phyloP scores from a whole-genome alignment of 2,329 filamentous ascomycete species.

The Pezicula radicicola region DNA sequence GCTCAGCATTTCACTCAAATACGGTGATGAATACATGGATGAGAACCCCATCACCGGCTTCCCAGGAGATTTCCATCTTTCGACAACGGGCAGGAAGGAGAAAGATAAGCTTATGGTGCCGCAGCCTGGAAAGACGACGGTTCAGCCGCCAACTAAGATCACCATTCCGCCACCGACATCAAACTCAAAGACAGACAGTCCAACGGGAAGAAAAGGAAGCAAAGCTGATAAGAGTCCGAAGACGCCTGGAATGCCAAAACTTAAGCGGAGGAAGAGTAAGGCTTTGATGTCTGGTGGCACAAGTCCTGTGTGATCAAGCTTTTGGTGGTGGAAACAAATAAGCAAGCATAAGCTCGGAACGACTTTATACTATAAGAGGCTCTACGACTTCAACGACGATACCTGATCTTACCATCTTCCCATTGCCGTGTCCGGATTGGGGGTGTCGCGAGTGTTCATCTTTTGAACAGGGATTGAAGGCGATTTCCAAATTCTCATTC shows the following conservation, averaged over 20 bases:
- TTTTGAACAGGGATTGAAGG: too few species aligned
- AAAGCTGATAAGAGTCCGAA: slow-evolving; percentile 28
- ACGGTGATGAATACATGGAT: slow-evolving; percentile 64
- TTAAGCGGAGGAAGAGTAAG: slow-evolving; percentile 36
- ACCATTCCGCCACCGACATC: slow-evolving; percentile 13
- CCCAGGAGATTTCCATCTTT: slow-evolving; percentile 63
- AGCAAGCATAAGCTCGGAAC: too few species aligned
- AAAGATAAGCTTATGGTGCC: slow-evolving; percentile 22
- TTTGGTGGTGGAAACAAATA: too few species aligned
- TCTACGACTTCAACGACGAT: too few species aligned
- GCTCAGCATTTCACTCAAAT: slow-evolving; percentile 52
- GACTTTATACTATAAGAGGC: too few species aligned
- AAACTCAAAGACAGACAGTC: slow-evolving; percentile 23
- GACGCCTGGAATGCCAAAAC: slow-evolving; percentile 29
- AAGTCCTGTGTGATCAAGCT: slow-evolving; percentile 15
- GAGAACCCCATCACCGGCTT: slow-evolving; percentile 66
- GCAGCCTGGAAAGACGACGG: slow-evolving; percentile 9
- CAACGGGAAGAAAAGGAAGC: slow-evolving; percentile 22
- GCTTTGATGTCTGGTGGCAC: slow-evolving; percentile 11
- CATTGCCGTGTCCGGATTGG: too few species aligned
- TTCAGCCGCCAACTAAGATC: slow-evolving; percentile 12
- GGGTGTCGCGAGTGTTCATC: too few species aligned
- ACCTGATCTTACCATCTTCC: too few species aligned
- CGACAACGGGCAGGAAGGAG: slow-evolving; percentile 51
- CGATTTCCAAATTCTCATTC: too few species aligned